These are phyloP conservation scores for Penicillium fuscoglaucum DNA, from an alignment of 2,329 filamentous ascomycete genomes.

Conservation along the genomic window DNA sequence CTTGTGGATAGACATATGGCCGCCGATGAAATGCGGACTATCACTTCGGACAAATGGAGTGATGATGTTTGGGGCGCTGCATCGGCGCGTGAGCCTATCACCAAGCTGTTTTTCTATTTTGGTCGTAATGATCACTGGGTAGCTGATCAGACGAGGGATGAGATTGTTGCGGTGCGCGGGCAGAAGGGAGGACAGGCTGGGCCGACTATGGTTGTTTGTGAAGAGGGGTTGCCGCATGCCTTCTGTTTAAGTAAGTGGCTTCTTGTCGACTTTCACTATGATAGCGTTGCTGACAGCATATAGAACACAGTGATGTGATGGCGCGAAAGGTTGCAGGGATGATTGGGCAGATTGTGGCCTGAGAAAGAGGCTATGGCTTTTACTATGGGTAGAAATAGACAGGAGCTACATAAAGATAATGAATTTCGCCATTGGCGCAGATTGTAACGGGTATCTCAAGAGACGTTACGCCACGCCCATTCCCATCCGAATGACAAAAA, in stretches of 20 bases:
- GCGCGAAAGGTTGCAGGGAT: conserved; percentile 53
- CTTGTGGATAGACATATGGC: conserved; percentile 51
- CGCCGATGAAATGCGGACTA: conserved; percentile 57
- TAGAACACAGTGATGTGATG: conserved; percentile 49
- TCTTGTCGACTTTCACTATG: neutral
- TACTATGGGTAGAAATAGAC: neutral
- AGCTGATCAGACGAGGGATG: conserved; percentile 57
- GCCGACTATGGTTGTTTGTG: conserved; percentile 57
- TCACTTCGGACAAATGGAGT: conserved; percentile 58
- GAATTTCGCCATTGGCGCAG: conserved; percentile 12
- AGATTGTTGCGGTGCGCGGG: conserved; percentile 51
- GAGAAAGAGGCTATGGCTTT: neutral
- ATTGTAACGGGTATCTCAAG: conserved; percentile 29
- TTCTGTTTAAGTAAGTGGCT: conserved; percentile 56
- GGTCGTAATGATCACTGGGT: conserved; percentile 63
- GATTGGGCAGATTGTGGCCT: conserved; percentile 45
- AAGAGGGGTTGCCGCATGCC: conserved; percentile 57
- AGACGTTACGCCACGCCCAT: conserved; percentile 12
- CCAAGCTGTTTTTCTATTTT: conserved; percentile 59
- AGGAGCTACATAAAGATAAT: conserved; percentile 6
- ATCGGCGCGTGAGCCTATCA: conserved; percentile 32
- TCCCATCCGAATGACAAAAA: neutral
- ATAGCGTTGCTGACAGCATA: conserved; percentile 8
- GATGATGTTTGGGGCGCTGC: conserved; percentile 60
- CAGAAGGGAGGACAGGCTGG: conserved; percentile 31